Evolutionary conservation across 257 asterid genomes (phyloP), one percentile per base, ranked within the genome.

Genomic region (Solanum commersonii): DNA sequence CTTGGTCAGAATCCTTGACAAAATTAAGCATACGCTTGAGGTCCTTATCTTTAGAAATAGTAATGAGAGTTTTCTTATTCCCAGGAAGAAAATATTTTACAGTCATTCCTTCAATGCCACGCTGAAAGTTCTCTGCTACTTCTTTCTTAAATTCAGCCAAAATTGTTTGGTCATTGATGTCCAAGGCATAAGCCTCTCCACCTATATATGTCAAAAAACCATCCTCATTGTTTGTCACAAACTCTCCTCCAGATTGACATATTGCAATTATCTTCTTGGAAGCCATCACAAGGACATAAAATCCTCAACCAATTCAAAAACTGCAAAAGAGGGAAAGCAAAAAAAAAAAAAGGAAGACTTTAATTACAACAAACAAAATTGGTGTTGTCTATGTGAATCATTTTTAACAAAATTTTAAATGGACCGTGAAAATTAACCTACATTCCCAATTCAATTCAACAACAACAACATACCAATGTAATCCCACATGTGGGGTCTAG

Each of bases 231-330:
- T 93, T 95, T 6, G 98, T 92, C 87, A 91, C 91, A 87, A 97
- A 96, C 81, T 95, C 98, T 44, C 99, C 99, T 71, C 99, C 99
- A 87, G 99, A 95, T 90, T 96, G 98, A 90, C 99, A 97, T 87
- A 96, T 95, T 34, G 98, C 99, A 70, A 96, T 96, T 87, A 96
- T 93, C 90, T 94, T 96, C 93, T 96, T 97, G 5, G 93, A 31
- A 86, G 94, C 94, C 98, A 95, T 94, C 86, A 46, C 38, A 37
- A 71, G 71, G 71, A 23, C 88, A 86, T 73, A 74, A 72, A 86
- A 86, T 73, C 88, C 29, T 46, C 29, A 29, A 29, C 42, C 85
- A 82, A 82, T 49, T 86, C 84, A 86, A 56, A 63, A 73, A 52
- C 83, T 72, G 85, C 85, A 81, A 81, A 81, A 27, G 11, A 27